Conservation (phyloP, 2,329 filamentous ascomycete species). For the Cryphonectria nitschkei region DNA sequence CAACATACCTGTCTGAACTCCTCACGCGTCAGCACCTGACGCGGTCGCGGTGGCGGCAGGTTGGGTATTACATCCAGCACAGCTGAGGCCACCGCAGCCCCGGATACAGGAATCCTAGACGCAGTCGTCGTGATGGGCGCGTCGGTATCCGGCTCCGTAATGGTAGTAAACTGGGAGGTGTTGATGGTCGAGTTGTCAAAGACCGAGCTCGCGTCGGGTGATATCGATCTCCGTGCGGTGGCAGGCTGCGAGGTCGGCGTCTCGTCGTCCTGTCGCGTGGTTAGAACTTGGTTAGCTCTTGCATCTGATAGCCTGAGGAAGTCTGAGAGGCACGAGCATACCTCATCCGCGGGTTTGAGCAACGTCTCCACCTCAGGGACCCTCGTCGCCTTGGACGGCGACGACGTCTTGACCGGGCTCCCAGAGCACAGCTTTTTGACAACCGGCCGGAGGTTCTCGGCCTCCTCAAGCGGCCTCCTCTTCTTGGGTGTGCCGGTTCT, state of each 20-base stretch:
- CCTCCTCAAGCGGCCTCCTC: slow-evolving; percentile 24
- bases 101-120: background rate
- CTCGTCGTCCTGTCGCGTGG: slow-evolving; percentile 21
- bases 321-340: background rate
- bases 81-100: slow-evolving; percentile 12
- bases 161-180: slow-evolving; percentile 51
- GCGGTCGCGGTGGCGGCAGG: slow-evolving; percentile 32
- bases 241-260: slow-evolving; percentile 20
- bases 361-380: background rate
- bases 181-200: slow-evolving; percentile 54
- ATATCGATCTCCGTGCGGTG: slow-evolving; percentile 33
- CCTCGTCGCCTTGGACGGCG: background rate
- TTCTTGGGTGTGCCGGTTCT: slow-evolving; percentile 22
- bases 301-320: no score
- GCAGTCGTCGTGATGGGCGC: slow-evolving; percentile 30
- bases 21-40: slow-evolving; percentile 50
- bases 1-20: slow-evolving; percentile 54
- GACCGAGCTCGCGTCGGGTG: slow-evolving; percentile 51
- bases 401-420: slow-evolving; percentile 15
- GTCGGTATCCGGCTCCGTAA: slow-evolving; percentile 53
- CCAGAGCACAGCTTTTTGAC: slow-evolving; percentile 34
- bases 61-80: slow-evolving; percentile 6
- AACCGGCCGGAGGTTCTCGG: slow-evolving; percentile 9
- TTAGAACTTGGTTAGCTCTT: background rate
- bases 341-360: slow-evolving; percentile 9